Conservation (phyloP, 1,284 basidiomycete species). For the Meripilus lineatus region DNA sequence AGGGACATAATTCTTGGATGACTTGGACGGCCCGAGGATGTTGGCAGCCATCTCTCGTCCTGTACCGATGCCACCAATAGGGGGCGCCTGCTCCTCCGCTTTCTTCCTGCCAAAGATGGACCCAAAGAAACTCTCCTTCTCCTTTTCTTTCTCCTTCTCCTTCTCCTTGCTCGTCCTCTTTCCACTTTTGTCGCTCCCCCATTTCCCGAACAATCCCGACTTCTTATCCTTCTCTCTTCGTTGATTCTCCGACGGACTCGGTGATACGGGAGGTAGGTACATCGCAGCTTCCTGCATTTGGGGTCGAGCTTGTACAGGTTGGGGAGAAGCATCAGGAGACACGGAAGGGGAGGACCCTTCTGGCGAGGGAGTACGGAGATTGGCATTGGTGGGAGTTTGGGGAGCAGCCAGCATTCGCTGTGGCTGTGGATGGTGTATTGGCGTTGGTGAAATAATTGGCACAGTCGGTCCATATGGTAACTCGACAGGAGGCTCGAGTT, state of each 20-base stretch:
- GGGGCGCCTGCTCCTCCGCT: constrained; percentile 56
- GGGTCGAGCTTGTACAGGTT: constrained; percentile 22
- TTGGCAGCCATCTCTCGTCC: constrained; percentile 82
- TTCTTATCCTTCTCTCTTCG: constrained; percentile 65
- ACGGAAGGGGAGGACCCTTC: constrained; percentile 40
- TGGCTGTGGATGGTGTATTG: constrained; percentile 52
- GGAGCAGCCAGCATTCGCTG: constrained; percentile 35
- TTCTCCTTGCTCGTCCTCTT: constrained; percentile 40
- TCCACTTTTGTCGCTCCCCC: constrained; percentile 56
- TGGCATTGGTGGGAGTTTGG: constrained; percentile 29
- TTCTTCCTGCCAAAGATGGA: constrained; percentile 85
- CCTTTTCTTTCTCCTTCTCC: constrained; percentile 57
- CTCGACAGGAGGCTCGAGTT: neutral
- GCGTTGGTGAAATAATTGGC: neutral
- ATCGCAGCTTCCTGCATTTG: constrained; percentile 22
- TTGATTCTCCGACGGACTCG: constrained; percentile 33
- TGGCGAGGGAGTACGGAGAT: constrained; percentile 43
- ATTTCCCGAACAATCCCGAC: constrained; percentile 69
- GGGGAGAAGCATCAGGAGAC: constrained; percentile 19
- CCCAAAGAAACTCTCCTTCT: constrained; percentile 82
- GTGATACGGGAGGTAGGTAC: constrained; percentile 22
- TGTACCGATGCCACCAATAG: constrained; percentile 43
- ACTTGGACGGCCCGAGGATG: constrained; percentile 76
- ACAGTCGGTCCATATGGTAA: neutral
- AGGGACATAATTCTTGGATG: constrained; percentile 59